Percentiles rank a stretch among this genome's conserved stretches.
These are phyloP conservation scores for Cladosporium halotolerans DNA, from an alignment of 2,329 filamentous ascomycete species.

Conservation along the genomic window DNA sequence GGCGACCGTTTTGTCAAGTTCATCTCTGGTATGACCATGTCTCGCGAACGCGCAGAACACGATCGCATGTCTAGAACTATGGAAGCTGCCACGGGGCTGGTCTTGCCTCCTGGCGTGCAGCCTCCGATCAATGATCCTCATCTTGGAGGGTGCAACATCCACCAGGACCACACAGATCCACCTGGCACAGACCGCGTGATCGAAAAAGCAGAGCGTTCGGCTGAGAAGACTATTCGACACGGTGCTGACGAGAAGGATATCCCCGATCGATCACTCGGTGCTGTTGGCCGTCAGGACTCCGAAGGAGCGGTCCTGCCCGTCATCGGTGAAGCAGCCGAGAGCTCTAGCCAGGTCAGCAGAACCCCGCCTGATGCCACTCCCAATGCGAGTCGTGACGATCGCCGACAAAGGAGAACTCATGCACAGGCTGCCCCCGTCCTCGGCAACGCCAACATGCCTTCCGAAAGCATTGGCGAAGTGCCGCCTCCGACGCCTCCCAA, in stretches of 20 bases:
- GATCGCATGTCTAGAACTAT: slow-evolving; percentile 28
- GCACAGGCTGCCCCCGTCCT: slow-evolving; percentile 13
- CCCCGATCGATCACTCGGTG: slow-evolving; percentile 56
- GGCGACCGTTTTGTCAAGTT: slow-evolving; percentile 92
- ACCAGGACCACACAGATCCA: slow-evolving; percentile 22
- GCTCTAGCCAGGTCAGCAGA: slow-evolving; percentile 47
- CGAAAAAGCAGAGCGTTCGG: slow-evolving; percentile 55
- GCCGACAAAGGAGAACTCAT: background rate
- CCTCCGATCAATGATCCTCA: slow-evolving; percentile 31
- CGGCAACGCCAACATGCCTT: slow-evolving; percentile 22
- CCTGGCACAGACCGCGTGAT: slow-evolving; percentile 49
- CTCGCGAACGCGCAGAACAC: slow-evolving; percentile 68
- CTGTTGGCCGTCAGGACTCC: slow-evolving; percentile 50
- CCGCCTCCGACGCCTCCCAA: slow-evolving; percentile 30
- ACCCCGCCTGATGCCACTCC: slow-evolving; percentile 22
- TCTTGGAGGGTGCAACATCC: slow-evolving; percentile 34
- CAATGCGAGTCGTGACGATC: slow-evolving; percentile 20
- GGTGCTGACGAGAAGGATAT: slow-evolving; percentile 49
- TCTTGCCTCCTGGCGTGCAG: slow-evolving; percentile 19
- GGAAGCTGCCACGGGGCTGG: slow-evolving; percentile 20
- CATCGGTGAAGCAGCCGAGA: slow-evolving; percentile 84
- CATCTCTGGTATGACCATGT: slow-evolving; percentile 85
- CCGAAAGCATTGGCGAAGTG: slow-evolving; percentile 24
- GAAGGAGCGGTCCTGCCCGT: slow-evolving; percentile 63
- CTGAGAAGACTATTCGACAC: slow-evolving; percentile 50